Percentiles rank a stretch among this genome's conserved stretches.
phyloP scores from a whole-genome alignment of 306 rosid genomes.

The Prunus armeniaca region DNA sequence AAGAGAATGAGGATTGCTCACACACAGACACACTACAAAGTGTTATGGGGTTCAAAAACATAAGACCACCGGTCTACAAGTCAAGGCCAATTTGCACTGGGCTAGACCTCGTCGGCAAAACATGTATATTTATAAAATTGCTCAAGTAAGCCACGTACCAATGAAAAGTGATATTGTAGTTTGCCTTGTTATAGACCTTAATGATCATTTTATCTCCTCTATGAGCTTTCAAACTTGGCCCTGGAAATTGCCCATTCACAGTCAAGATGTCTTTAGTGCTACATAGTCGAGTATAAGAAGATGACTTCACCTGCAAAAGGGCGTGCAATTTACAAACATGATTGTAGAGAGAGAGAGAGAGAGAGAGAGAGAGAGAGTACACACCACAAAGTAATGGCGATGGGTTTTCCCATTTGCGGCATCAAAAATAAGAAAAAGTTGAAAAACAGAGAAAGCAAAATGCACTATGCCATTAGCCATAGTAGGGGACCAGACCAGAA shows the following conservation, averaged over 20 bases:
- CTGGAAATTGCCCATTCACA: conserved; percentile 57
- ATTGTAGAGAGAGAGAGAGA: background rate
- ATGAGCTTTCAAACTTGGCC: conserved; percentile 45
- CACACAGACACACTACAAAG: too few species aligned
- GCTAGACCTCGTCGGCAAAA: too few species aligned
- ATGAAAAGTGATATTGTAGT: conserved; percentile 51
- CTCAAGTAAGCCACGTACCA: conserved; percentile 25
- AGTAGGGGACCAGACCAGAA: background rate
- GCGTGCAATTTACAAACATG: background rate
- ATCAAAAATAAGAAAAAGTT: background rate
- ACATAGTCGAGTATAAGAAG: conserved; percentile 49
- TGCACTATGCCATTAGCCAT: background rate
- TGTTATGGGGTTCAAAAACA: too few species aligned
- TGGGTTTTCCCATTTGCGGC: conserved; percentile 7
- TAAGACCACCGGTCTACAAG: too few species aligned
- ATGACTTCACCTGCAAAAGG: conserved; percentile 36
- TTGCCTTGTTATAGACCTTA: conserved; percentile 47
- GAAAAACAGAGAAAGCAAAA: background rate
- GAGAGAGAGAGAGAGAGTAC: background rate
- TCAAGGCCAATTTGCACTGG: too few species aligned
- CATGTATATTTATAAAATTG: background rate
- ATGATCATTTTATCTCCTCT: conserved; percentile 52
- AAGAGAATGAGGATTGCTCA: too few species aligned
- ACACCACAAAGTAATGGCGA: conserved; percentile 6
- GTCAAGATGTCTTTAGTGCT: conserved; percentile 53